Evolutionary conservation across 1,284 basidiomycete species (phyloP), one percentile per base, ranked within the genome.

Genomic region (Volvariella volvacea): DNA sequence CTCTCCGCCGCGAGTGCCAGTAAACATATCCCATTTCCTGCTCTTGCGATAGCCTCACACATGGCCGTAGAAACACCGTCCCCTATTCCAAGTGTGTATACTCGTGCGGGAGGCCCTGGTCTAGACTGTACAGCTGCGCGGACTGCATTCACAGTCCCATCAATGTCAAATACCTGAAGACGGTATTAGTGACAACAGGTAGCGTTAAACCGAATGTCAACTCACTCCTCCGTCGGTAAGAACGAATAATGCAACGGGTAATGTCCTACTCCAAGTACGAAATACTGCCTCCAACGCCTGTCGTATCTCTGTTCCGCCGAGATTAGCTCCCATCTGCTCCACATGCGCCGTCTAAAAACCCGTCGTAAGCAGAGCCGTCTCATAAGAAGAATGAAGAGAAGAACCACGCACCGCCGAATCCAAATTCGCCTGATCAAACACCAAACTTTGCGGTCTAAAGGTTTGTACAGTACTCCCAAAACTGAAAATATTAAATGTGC

Each of bases 61-160:
- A 73, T 61, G 0, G 63, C 70, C 7, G 64, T 73, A 4, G 79
- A 80, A 7, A 73, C 68, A 1, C 51, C 52, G 31, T 57, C 42
- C 8, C 79, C 78, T n/a, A 81, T 77, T 0, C 78, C 79, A 1
- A 81, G 65, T 3, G 68, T 66, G 45, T 78, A 81, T 1, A 80
- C 63, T 8, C 74, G 73, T 2, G 75, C 47, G 7, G 61, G 64
- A 0, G 65, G 62, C 1, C 54, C 39, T 0, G 47, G 43, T 3
- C 50, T 33, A 21, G 61, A 45, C 12, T 36, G 34, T 4, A 71
- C 60, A 22, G 61, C 64, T 1, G 46, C 46, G 2, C 54, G 48
- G 14, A 74, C 62, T 3, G 60, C 46, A 0, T 34, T 32, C 3
- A 55, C 50, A 2, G 64, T 54, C 0, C 46, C 39, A 9, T 61